Evolutionary conservation across 2,329 filamentous ascomycete species (phyloP), one percentile per base, ranked within the genome.

Genomic region (Colletotrichum australisinense): DNA sequence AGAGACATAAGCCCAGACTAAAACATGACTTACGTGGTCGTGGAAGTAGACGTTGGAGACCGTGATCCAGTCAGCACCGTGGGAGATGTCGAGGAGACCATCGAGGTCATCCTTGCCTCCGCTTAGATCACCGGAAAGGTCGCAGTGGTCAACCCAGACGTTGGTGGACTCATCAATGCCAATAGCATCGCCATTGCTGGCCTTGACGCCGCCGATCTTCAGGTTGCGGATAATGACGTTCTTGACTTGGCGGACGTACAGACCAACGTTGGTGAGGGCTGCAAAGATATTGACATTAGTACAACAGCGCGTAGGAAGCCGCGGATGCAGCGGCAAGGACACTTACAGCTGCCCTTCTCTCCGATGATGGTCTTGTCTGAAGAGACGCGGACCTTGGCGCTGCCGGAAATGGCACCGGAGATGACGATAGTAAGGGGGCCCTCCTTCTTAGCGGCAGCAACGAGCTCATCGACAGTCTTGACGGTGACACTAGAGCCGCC

Each of bases 191-290:
- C 89, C 89, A 69, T 88, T 85, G 26, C 82, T 79, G 2, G 89
- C 89, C 49, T 87, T 87, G 38, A 83, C 81, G 9, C 82, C 79
- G 7, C 84, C 81, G 2, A 89, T 86, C 75, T 86, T 87, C 52
- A 91, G 78, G 81, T 91, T 91, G 60, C 86, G 87, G 65, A 91
- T 78, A 74, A 91, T 90, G 68, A 91, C 88, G 76, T 91, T 91
- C 73, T 78, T 84, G 22, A 83, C 82, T 12, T 81, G 81, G 74
- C 86, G 84, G 78, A 91, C 83, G 66, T 86, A 84, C 65, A 90
- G 79, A n/a, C 88, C 88, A 63, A 86, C 78, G 30, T 86, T 84
- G 55, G 76, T 83, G 73, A 84, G 78, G 70, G 77, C 79, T 83
- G 66, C 7, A 35, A 76, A 28, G 7, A 35, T n/a, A 9, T 22